Percentiles rank a stretch among this genome's conserved stretches.
phyloP scores from a whole-genome alignment of 2,329 filamentous ascomycete genomes.

The Sporothrix phasma region DNA sequence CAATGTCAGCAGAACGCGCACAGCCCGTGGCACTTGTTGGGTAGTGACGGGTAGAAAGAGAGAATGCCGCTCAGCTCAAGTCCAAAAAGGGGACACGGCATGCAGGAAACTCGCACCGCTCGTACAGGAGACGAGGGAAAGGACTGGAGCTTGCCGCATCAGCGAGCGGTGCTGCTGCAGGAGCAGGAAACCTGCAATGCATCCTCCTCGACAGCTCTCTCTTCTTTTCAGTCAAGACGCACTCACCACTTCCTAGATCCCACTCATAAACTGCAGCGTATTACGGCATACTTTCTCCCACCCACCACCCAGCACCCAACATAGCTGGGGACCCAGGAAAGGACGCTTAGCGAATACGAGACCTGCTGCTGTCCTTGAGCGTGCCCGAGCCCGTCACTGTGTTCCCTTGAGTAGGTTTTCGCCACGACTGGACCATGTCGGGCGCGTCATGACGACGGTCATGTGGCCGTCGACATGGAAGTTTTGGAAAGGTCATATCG shows the following conservation, averaged over 20 bases:
- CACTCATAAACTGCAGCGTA: not conserved
- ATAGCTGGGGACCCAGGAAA: no score
- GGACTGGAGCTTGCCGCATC: no score
- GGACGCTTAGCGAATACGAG: constrained; percentile 37
- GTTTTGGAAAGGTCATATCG: constrained; percentile 28
- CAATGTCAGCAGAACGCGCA: no score
- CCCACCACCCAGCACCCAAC: not conserved
- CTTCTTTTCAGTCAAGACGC: no score
- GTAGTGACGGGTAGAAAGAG: no score
- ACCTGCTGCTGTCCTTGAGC: constrained; percentile 42
- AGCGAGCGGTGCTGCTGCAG: not conserved
- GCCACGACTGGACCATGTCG: constrained; percentile 34
- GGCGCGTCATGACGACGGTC: constrained; percentile 5
- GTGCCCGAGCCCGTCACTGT: constrained; percentile 23
- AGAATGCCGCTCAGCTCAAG: no score
- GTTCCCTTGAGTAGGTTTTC: constrained; percentile 31
- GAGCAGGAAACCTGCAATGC: not conserved
- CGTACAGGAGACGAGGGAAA: not conserved
- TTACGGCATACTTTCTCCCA: not conserved
- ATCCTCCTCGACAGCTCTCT: no score
- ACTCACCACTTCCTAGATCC: no score
- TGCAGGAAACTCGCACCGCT: no score
- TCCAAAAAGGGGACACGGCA: no score
- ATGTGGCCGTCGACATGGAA: constrained; percentile 21
- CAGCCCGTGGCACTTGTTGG: no score